phyloP scores from a whole-genome alignment of 176 grass and related monocot species.

The Aegilops speltoides region DNA sequence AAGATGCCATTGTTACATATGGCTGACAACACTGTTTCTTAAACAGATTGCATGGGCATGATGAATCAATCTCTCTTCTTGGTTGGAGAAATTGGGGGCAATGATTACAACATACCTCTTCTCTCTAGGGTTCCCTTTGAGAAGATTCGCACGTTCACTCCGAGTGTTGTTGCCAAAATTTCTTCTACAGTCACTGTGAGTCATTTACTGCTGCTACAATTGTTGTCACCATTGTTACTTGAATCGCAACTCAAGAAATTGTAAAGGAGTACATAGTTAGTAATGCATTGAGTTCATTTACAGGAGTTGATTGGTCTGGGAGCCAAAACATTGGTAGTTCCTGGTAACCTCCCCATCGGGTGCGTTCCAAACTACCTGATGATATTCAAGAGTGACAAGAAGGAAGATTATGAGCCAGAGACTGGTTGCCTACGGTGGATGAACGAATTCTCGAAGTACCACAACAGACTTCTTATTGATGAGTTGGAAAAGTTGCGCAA shows the following conservation, averaged over 20 bases:
- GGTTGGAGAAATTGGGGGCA: constrained; percentile 91
- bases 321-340: constrained; percentile 74
- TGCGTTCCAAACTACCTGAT: constrained; percentile 65
- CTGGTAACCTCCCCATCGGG: constrained; percentile 86
- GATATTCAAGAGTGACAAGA: constrained; percentile 55
- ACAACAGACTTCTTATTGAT: constrained; percentile 57
- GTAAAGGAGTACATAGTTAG: background rate
- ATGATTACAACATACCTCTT: constrained; percentile 86
- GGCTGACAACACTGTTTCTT: constrained; percentile 4
- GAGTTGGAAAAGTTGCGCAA: constrained; percentile 56
- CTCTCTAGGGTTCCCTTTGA: constrained; percentile 32
- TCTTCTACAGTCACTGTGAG: constrained; percentile 66
- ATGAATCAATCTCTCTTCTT: constrained; percentile 65
- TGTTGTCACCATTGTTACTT: background rate
- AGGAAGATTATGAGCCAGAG: constrained; percentile 67
- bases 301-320: constrained; percentile 80
- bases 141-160: constrained; percentile 67
- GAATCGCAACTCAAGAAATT: background rate
- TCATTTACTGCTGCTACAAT: background rate
- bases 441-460: constrained; percentile 77
- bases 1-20: constrained; percentile 1
- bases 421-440: constrained; percentile 84
- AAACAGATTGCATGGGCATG: constrained; percentile 32
- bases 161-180: constrained; percentile 59
- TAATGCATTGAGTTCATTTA: constrained; percentile 15